Conservation (phyloP, 2,329 filamentous ascomycete species). For the Xylaria polymorpha region DNA sequence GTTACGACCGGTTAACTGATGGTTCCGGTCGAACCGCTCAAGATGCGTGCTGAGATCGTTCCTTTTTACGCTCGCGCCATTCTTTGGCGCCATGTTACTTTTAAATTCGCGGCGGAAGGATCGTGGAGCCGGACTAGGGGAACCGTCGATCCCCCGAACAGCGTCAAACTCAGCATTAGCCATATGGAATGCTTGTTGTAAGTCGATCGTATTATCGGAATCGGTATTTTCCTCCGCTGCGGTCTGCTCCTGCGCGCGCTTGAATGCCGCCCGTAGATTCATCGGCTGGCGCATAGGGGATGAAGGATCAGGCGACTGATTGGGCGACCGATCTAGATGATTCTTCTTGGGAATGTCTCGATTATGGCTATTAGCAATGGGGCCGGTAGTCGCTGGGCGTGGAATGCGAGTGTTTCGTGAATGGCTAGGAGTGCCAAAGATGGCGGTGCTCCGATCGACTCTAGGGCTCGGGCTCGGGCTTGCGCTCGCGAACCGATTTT, state of each 20-base stretch:
- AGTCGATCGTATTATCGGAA: slow-evolving; percentile 42
- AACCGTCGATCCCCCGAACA: slow-evolving; percentile 44
- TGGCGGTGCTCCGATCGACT: slow-evolving; percentile 34
- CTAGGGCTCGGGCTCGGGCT: slow-evolving; percentile 29
- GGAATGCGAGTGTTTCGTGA: slow-evolving; percentile 47
- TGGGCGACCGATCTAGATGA: slow-evolving; percentile 8
- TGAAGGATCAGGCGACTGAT: slow-evolving; percentile 29
- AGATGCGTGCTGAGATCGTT: slow-evolving; percentile 49
- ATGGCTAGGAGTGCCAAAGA: slow-evolving; percentile 34
- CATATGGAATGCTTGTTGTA: slow-evolving; percentile 47
- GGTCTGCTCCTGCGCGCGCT: slow-evolving; percentile 44
- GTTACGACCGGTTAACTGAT: slow-evolving; percentile 43
- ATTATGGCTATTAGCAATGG: slow-evolving; percentile 14
- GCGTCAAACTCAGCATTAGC: slow-evolving; percentile 46
- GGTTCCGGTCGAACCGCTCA: slow-evolving; percentile 48
- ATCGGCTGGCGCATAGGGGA: slow-evolving; percentile 48
- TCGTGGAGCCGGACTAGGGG: slow-evolving; percentile 50
- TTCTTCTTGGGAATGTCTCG: slow-evolving; percentile 18
- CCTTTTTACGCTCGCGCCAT: slow-evolving; percentile 45
- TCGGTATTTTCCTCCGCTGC: slow-evolving; percentile 40
- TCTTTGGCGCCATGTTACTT: slow-evolving; percentile 31
- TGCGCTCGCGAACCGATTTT: slow-evolving; percentile 20
- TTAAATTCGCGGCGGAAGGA: slow-evolving; percentile 42
- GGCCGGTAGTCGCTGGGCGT: slow-evolving; percentile 38
- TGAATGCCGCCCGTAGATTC: slow-evolving; percentile 46